Evolutionary conservation across 1,284 basidiomycete species (phyloP).

Genomic region (Naganishia liquefaciens): DNA sequence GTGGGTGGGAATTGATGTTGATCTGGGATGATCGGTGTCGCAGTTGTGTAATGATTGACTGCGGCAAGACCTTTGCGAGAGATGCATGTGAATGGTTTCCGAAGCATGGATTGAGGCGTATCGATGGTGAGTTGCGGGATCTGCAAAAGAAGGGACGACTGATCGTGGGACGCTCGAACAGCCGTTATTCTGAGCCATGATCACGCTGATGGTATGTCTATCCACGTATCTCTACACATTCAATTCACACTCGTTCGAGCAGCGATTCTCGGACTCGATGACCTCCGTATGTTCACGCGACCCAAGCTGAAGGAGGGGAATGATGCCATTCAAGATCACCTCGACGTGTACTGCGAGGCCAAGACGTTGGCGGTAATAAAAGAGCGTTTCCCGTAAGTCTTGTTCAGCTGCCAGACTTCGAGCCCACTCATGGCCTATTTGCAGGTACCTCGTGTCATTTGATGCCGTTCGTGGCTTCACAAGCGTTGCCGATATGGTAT

Average conservation of each 20-base stretch:
- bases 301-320: neutral
- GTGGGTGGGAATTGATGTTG: neutral
- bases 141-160: neutral
- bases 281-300: slow-evolving; percentile 7
- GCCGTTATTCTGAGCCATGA: slow-evolving; percentile 18
- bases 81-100: slow-evolving; percentile 12
- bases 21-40: neutral
- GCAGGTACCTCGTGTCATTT: slow-evolving; percentile 1
- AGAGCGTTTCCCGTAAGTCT: slow-evolving; percentile 7
- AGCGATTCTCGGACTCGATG: slow-evolving; percentile 6
- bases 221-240: no score
- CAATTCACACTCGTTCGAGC: neutral
- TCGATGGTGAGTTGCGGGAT: neutral
- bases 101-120: neutral
- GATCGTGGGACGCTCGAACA: neutral
- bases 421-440: neutral
- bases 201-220: slow-evolving; percentile 11
- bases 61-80: slow-evolving; percentile 8
- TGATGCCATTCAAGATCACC: neutral
- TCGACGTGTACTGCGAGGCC: slow-evolving; percentile 5
- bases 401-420: neutral
- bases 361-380: slow-evolving; percentile 6
- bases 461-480: neutral
- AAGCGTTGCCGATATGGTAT: neutral
- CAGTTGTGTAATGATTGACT: slow-evolving; percentile 11